Conservation (phyloP, 495 filamentous ascomycete genomes). For the Platismatia glauca region DNA sequence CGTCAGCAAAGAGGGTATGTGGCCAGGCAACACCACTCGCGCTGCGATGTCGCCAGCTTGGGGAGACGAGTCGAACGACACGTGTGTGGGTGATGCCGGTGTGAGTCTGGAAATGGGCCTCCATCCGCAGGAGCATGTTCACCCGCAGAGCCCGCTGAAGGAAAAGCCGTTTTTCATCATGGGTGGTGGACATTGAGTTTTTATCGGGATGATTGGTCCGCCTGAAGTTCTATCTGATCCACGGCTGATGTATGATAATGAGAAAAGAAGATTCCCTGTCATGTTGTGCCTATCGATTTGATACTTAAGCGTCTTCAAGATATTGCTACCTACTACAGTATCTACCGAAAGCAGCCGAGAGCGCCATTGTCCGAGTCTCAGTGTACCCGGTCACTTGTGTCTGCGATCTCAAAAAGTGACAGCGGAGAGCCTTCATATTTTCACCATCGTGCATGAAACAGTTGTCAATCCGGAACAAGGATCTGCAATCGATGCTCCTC, state of each 20-base stretch:
- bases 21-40: background rate
- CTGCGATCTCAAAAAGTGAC: no score
- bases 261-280: background rate
- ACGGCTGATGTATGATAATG: background rate
- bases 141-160: constrained; percentile 2
- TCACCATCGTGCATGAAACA: no score
- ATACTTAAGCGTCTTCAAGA: background rate
- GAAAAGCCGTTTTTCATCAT: constrained; percentile 1
- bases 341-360: background rate
- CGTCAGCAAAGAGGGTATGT: constrained; percentile 12
- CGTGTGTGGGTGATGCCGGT: background rate
- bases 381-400: no score
- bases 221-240: background rate
- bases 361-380: no score
- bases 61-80: background rate
- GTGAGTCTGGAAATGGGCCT: constrained; percentile 20
- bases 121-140: background rate
- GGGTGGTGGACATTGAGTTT: background rate
- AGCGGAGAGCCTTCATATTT: no score
- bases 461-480: no score
- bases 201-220: background rate
- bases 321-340: background rate
- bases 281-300: background rate
- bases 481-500: no score
- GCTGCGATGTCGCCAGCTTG: background rate